These are phyloP conservation scores for Wallacemonas collosoma DNA, from an alignment of 208 protist genomes.

Conservation along the genomic window DNA sequence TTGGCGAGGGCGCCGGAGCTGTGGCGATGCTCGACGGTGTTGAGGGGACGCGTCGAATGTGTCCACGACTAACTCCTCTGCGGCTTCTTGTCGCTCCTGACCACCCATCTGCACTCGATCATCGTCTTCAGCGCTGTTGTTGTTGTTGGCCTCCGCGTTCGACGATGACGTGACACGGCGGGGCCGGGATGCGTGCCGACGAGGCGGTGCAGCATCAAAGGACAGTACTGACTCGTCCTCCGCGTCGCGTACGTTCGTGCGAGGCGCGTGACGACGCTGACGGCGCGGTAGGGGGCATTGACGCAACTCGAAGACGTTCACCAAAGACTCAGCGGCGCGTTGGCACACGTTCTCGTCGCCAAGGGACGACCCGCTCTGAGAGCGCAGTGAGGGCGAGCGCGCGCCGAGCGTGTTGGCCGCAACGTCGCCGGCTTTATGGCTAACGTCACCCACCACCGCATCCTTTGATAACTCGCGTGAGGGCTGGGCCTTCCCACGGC, in stretches of 20 bases:
- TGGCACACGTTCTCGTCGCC: neutral
- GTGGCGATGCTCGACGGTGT: too few species aligned
- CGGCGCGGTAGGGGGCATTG: neutral
- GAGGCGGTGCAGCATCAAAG: neutral
- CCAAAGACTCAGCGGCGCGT: neutral
- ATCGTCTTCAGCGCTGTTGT: slow-evolving; percentile 8
- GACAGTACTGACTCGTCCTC: neutral
- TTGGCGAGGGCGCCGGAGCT: too few species aligned
- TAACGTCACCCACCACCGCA: too few species aligned
- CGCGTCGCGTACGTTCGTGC: neutral
- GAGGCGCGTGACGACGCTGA: neutral
- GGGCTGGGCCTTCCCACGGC: neutral
- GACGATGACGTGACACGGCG: neutral
- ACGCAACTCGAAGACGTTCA: slow-evolving; percentile 2
- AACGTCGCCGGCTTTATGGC: too few species aligned
- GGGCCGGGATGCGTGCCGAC: neutral
- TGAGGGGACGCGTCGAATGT: neutral
- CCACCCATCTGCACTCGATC: neutral
- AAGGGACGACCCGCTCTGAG: too few species aligned
- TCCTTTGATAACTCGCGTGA: neutral
- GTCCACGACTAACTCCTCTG: slow-evolving; percentile 4
- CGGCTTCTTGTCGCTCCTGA: neutral
- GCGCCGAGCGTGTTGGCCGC: too few species aligned
- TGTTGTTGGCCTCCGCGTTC: slow-evolving; percentile 5
- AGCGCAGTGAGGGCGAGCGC: too few species aligned